These are phyloP conservation scores for Termitomyces heimii DNA, from an alignment of 768 basidiomycete genomes.

Conservation along the genomic window DNA sequence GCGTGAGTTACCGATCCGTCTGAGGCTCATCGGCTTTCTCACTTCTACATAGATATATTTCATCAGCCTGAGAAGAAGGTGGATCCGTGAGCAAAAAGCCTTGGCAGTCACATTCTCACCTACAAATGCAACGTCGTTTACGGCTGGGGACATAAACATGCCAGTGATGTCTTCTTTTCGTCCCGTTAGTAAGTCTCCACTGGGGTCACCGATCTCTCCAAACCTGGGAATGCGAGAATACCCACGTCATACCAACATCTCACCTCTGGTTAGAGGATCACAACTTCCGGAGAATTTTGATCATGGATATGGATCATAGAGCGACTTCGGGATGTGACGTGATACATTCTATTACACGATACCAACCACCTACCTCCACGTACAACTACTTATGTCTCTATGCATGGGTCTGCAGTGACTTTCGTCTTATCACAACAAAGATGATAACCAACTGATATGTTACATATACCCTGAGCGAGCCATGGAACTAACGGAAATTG, in stretches of 20 bases:
- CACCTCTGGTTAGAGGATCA: no score
- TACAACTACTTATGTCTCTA: not conserved
- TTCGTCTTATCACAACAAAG: not conserved
- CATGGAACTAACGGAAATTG: constrained; percentile 10
- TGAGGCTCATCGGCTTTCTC: not conserved
- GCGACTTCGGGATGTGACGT: not conserved
- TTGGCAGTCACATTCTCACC: not conserved
- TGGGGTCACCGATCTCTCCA: not conserved
- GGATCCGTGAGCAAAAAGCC: not conserved
- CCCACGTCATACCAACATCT: not conserved
- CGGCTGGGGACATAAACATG: not conserved
- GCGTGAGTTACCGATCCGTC: not conserved
- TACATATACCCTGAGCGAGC: no score
- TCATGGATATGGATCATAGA: no score
- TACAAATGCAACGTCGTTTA: not conserved
- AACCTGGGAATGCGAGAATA: not conserved
- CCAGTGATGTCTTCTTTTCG: not conserved
- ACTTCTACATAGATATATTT: not conserved
- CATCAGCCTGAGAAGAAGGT: not conserved
- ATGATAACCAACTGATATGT: no score
- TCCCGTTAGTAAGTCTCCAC: not conserved
- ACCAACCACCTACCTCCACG: not conserved
- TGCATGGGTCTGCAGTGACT: no score
- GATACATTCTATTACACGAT: not conserved
- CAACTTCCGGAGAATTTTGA: not conserved